Evolutionary conservation across 345 rosid species (phyloP).

Genomic region (Hypericum perforatum): DNA sequence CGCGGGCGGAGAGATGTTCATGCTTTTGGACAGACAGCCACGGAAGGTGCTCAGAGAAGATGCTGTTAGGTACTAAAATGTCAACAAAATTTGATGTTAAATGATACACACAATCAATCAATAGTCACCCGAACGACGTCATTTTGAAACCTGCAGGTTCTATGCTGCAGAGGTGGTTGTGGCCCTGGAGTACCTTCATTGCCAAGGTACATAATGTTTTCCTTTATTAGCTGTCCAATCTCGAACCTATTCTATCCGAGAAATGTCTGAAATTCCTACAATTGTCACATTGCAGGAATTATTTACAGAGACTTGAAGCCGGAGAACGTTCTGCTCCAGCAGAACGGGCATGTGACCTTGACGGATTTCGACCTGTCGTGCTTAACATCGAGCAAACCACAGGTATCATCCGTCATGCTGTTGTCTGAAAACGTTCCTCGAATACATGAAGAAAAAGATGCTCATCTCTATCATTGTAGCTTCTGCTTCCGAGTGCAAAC

Average conservation of each 20-base stretch:
- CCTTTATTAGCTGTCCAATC: neutral
- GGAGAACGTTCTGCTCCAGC: slow-evolving; percentile 73
- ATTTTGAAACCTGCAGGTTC: slow-evolving; percentile 40
- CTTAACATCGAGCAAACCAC: slow-evolving; percentile 88
- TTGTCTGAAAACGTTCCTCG: neutral
- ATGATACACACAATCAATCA: no score
- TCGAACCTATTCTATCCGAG: neutral
- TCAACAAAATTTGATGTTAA: neutral
- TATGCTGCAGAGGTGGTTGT: slow-evolving; percentile 81
- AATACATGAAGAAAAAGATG: slow-evolving; percentile 2
- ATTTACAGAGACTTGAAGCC: slow-evolving; percentile 92
- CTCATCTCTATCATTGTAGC: slow-evolving; percentile 28
- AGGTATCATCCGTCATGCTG: slow-evolving; percentile 26
- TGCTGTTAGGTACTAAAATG: slow-evolving; percentile 55
- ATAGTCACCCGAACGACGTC: no score
- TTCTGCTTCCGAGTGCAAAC: slow-evolving; percentile 45
- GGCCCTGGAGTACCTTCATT: slow-evolving; percentile 94
- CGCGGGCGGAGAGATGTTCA: slow-evolving; percentile 90
- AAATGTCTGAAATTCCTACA: neutral
- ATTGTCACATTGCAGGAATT: slow-evolving; percentile 40
- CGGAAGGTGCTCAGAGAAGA: slow-evolving; percentile 80
- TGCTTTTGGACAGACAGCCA: slow-evolving; percentile 81
- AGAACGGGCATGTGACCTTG: slow-evolving; percentile 64
- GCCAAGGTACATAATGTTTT: slow-evolving; percentile 50
- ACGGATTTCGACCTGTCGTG: slow-evolving; percentile 93